phyloP scores from a whole-genome alignment of 2,329 filamentous ascomycete genomes.

The Leptographium galeiforme region DNA sequence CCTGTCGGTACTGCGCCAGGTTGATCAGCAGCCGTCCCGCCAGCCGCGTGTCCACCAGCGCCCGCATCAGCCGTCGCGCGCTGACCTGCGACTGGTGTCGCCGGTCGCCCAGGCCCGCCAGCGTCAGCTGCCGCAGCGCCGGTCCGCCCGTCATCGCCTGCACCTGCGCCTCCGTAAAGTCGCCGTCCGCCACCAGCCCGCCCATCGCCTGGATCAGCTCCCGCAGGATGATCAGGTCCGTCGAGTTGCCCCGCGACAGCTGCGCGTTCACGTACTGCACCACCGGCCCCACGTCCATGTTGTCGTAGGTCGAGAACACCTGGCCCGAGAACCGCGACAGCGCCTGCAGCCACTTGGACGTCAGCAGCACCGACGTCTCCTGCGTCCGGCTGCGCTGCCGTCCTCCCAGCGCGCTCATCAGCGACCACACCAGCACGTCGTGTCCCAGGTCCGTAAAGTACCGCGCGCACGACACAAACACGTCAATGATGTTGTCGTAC shows the following conservation, averaged over 20 bases:
- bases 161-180: constrained; percentile 80
- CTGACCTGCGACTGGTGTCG: constrained; percentile 50
- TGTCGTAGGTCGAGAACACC: constrained; percentile 73
- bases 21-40: constrained; percentile 76
- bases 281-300: constrained; percentile 72
- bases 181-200: constrained; percentile 73
- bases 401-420: constrained; percentile 59
- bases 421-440: constrained; percentile 83
- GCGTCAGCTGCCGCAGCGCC: constrained; percentile 62
- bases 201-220: constrained; percentile 89
- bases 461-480: constrained; percentile 84
- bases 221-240: constrained; percentile 80
- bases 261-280: constrained; percentile 84
- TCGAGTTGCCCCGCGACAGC: constrained; percentile 68
- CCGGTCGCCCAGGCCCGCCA: constrained; percentile 68
- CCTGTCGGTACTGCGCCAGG: constrained; percentile 78
- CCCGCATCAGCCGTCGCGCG: constrained; percentile 66
- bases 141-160: constrained; percentile 80
- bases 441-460: constrained; percentile 91
- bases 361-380: constrained; percentile 52
- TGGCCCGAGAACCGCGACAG: constrained; percentile 83
- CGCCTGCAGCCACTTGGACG: constrained; percentile 84
- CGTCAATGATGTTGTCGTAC: constrained; percentile 89
- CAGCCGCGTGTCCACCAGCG: constrained; percentile 63
- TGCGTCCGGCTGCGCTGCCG: constrained; percentile 51